A percentile compares a stretch with the other conserved stretches of the same genome.
Evolutionary conservation across 2,329 filamentous ascomycete genomes (phyloP).

Genomic region (Daldinia eschscholtzii): DNA sequence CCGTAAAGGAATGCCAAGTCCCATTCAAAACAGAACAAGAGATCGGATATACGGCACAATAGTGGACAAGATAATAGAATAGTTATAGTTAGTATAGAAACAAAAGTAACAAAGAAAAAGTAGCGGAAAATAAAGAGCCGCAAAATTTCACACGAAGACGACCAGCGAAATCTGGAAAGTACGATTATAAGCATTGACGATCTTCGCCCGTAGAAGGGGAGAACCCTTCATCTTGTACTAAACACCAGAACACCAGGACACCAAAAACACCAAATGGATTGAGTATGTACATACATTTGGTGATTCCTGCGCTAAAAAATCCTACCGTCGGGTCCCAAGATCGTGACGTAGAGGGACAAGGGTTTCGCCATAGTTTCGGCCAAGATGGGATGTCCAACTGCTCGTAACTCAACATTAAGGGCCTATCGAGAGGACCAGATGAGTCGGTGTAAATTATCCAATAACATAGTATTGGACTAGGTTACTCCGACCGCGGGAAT

Average conservation of each 20-base stretch:
- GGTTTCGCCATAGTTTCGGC: constrained; percentile 40
- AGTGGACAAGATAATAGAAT: constrained; percentile 43
- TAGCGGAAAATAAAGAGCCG: constrained; percentile 36
- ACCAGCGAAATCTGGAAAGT: constrained; percentile 41
- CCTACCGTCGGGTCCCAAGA: constrained; percentile 6
- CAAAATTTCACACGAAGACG: constrained; percentile 31
- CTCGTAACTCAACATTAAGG: constrained; percentile 41
- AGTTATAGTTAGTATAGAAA: constrained; percentile 30
- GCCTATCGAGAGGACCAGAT: constrained; percentile 46
- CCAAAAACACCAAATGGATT: constrained; percentile 3
- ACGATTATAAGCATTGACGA: constrained; percentile 43
- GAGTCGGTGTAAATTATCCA: constrained; percentile 40
- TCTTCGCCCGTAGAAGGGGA: constrained; percentile 36
- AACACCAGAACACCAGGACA: background rate
- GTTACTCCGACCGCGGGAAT: constrained; percentile 22
- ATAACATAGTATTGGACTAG: constrained; percentile 38
- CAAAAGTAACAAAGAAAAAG: constrained; percentile 34
- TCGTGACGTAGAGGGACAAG: constrained; percentile 25
- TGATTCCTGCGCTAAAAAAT: constrained; percentile 7
- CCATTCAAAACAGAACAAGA: constrained; percentile 43
- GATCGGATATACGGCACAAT: constrained; percentile 27
- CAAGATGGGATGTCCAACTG: constrained; percentile 27
- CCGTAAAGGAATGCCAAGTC: constrained; percentile 37
- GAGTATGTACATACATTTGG: constrained; percentile 25
- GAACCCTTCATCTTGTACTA: constrained; percentile 47